phyloP scores from a whole-genome alignment of 2,329 filamentous ascomycete species.

The Arthrocladium fulminans region DNA sequence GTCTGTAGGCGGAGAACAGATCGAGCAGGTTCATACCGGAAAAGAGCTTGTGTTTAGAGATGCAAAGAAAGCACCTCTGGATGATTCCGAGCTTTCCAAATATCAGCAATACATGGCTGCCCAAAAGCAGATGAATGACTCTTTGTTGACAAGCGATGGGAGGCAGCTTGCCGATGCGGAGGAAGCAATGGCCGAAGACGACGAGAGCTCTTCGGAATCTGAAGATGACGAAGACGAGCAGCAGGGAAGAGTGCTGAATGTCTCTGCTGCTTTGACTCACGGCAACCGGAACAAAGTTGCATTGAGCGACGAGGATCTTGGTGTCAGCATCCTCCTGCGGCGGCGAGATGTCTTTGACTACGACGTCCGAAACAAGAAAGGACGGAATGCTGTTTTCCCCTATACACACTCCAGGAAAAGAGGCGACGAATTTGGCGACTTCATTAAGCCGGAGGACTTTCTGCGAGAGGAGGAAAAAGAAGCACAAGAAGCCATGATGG shows the following conservation, averaged over 20 bases:
- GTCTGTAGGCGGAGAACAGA: constrained; percentile 45
- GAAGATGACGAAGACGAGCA: constrained; percentile 85
- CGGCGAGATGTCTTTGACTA: constrained; percentile 89
- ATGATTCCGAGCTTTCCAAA: constrained; percentile 64
- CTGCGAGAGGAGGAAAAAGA: constrained; percentile 86
- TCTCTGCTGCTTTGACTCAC: constrained; percentile 76
- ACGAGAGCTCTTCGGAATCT: constrained; percentile 76
- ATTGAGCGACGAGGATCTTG: constrained; percentile 79
- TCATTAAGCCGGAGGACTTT: constrained; percentile 90
- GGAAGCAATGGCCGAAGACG: constrained; percentile 73
- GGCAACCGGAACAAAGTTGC: constrained; percentile 76
- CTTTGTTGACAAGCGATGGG: constrained; percentile 60
- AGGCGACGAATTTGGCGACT: constrained; percentile 83
- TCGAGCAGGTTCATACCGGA: constrained; percentile 59
- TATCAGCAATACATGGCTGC: constrained; percentile 92
- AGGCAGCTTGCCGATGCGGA: constrained; percentile 41
- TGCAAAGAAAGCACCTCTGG: constrained; percentile 55
- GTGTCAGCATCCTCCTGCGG: constrained; percentile 81
- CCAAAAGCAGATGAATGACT: constrained; percentile 77
- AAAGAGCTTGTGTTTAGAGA: constrained; percentile 55
- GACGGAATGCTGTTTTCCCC: constrained; percentile 85
- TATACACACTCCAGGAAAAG: constrained; percentile 70
- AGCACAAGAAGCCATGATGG: constrained; percentile 52
- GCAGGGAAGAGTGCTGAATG: constrained; percentile 83
- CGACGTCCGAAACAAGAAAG: constrained; percentile 82